Percentiles rank a stretch among this genome's conserved stretches.
These are phyloP conservation scores for Cyclotella baltica DNA, from an alignment of 108 stramenopile species.

Conservation along the genomic window DNA sequence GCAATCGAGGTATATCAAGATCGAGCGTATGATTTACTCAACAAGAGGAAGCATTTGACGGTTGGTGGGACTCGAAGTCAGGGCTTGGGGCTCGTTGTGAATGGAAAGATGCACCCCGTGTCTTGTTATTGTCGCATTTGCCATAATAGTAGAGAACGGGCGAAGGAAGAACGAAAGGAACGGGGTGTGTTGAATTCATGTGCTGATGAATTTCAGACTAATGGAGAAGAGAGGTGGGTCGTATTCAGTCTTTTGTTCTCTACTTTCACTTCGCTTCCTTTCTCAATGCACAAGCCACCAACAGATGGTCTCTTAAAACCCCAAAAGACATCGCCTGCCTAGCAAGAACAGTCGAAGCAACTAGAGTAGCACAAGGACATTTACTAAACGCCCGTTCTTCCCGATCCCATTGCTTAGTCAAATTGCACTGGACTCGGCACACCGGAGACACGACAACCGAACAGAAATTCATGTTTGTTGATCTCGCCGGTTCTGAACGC, in stretches of 20 bases:
- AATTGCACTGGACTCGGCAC: neutral
- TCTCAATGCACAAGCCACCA: too few species aligned
- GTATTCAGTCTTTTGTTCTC: neutral
- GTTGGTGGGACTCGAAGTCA: neutral
- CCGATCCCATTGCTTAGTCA: slow-evolving; percentile 8
- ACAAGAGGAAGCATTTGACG: neutral
- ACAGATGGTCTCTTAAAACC: neutral
- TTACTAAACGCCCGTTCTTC: slow-evolving; percentile 12
- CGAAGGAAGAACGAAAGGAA: neutral
- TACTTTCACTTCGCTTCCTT: neutral
- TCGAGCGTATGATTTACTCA: slow-evolving; percentile 8
- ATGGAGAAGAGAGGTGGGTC: neutral
- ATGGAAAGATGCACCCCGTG: slow-evolving; percentile 2
- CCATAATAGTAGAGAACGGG: neutral
- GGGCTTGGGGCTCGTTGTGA: neutral
- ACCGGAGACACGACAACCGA: neutral
- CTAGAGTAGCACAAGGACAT: slow-evolving; percentile 3
- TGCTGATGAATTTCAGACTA: neutral
- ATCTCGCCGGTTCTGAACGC: slow-evolving; percentile 21
- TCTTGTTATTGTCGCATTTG: slow-evolving; percentile 12
- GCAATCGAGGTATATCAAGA: slow-evolving; percentile 10
- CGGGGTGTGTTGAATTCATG: neutral
- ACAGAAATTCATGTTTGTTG: slow-evolving; percentile 5
- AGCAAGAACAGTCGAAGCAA: neutral
- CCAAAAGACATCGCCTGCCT: neutral